These are phyloP conservation scores for Xylaria curta DNA, from an alignment of 495 filamentous ascomycete species.

Conservation along the genomic window DNA sequence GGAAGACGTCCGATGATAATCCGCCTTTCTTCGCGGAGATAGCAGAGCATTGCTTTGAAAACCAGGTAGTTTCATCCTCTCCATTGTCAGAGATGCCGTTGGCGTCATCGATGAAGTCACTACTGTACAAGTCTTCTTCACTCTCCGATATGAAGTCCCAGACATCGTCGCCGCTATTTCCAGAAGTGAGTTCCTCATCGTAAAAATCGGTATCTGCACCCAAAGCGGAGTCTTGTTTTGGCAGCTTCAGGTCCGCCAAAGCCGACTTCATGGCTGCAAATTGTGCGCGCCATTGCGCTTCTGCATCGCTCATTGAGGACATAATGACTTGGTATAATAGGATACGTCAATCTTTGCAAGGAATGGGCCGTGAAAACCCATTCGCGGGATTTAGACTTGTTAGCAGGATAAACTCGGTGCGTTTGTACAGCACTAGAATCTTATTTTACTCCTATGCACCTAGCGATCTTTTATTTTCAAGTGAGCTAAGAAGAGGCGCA, in stretches of 20 bases:
- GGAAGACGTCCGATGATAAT: slow-evolving; percentile 65
- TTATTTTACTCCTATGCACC: not conserved
- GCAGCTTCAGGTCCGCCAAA: slow-evolving; percentile 46
- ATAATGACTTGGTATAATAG: slow-evolving; percentile 27
- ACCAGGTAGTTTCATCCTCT: slow-evolving; percentile 59
- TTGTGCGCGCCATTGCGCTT: slow-evolving; percentile 53
- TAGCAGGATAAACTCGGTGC: not conserved
- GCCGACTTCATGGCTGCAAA: slow-evolving; percentile 55
- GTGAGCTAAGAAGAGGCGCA: not conserved
- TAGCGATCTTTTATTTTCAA: slow-evolving; percentile 4
- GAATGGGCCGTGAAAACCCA: not conserved
- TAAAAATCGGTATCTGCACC: slow-evolving; percentile 55
- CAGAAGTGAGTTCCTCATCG: slow-evolving; percentile 66
- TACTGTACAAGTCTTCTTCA: slow-evolving; percentile 62
- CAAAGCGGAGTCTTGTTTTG: slow-evolving; percentile 29
- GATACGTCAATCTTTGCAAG: not conserved
- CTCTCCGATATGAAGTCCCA: slow-evolving; percentile 87
- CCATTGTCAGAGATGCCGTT: slow-evolving; percentile 31
- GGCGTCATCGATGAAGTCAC: slow-evolving; percentile 48
- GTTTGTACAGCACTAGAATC: not conserved
- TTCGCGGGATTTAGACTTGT: not conserved
- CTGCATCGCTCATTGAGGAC: slow-evolving; percentile 41
- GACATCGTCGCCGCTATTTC: slow-evolving; percentile 74
- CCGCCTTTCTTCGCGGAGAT: slow-evolving; percentile 66
- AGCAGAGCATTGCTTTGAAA: slow-evolving; percentile 66